Percentiles rank a stretch among this genome's conserved stretches.
phyloP scores from a whole-genome alignment of 257 asterid species.

The Solanum infundibuliforme region DNA sequence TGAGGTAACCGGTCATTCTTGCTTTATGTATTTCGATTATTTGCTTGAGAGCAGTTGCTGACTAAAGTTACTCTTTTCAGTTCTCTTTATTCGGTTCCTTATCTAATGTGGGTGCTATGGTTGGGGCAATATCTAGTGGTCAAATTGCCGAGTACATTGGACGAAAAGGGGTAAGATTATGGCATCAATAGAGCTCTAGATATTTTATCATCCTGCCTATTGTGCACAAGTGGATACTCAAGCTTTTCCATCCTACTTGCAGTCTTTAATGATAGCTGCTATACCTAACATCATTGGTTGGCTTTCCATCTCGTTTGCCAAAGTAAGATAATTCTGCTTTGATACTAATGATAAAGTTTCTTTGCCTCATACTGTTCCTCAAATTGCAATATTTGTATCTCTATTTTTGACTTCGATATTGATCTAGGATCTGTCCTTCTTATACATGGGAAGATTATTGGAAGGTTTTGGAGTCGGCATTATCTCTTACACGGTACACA shows the following conservation, averaged over 20 bases:
- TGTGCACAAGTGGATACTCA: not conserved
- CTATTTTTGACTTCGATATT: not conserved
- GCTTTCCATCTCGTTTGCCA: conserved; percentile 82
- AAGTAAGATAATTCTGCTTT: conserved; percentile 28
- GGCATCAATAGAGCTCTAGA: not conserved
- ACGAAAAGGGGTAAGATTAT: conserved; percentile 66
- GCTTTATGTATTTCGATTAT: not conserved
- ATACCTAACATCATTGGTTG: conserved; percentile 93
- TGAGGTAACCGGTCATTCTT: conserved; percentile 29
- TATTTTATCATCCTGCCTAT: not conserved
- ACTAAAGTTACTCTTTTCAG: conserved; percentile 22
- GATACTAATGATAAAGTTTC: not conserved
- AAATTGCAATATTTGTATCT: not conserved
- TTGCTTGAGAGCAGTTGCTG: not conserved
- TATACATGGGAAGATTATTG: conserved; percentile 93
- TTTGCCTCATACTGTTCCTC: not conserved
- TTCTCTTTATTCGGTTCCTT: conserved; percentile 88
- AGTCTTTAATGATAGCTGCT: conserved; percentile 85
- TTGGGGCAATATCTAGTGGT: conserved; percentile 96
- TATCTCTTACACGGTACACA: conserved; percentile 67
- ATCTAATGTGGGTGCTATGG: conserved; percentile 95
- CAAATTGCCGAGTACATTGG: conserved; percentile 96
- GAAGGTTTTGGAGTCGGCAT: conserved; percentile 98
- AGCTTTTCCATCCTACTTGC: conserved; percentile 13
- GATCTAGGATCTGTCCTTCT: conserved; percentile 60